A percentile compares a stretch with the other conserved stretches of the same genome.
Evolutionary conservation across 202 grass and related monocot species (phyloP).

Genomic region (Musa balbisiana): DNA sequence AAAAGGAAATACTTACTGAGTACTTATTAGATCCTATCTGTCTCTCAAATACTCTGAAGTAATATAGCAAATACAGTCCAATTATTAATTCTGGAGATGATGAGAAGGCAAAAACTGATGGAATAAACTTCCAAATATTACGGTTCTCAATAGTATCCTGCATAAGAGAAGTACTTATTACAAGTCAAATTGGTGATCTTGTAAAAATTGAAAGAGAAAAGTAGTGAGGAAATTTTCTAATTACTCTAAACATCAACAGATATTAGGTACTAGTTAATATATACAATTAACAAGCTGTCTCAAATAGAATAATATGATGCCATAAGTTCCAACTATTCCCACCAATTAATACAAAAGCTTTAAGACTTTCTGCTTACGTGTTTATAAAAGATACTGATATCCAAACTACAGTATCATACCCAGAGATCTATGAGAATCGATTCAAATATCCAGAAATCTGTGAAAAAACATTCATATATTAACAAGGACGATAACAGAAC

Average conservation of each 20-base stretch:
- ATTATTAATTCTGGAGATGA: slow-evolving; percentile 41
- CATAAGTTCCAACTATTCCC: background rate
- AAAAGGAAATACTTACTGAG: slow-evolving; percentile 28
- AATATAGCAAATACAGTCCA: slow-evolving; percentile 37
- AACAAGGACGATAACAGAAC: background rate
- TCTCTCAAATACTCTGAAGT: slow-evolving; percentile 50
- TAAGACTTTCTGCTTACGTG: background rate
- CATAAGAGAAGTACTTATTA: slow-evolving; percentile 9
- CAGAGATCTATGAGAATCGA: too few relatives aligned
- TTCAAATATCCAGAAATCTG: background rate
- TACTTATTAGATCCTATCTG: slow-evolving; percentile 47
- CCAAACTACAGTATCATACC: background rate
- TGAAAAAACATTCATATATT: background rate
- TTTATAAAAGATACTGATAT: background rate
- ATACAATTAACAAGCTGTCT: background rate
- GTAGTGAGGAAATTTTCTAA: background rate
- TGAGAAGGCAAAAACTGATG: slow-evolving; percentile 32
- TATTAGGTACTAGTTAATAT: background rate
- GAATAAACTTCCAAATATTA: slow-evolving; percentile 31
- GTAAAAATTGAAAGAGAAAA: background rate
- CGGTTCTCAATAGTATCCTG: slow-evolving; percentile 28
- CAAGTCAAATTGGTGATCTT: background rate
- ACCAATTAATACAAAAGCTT: background rate
- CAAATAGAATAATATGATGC: background rate
- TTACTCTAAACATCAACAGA: background rate